Evolutionary conservation across 2,329 filamentous ascomycete genomes (phyloP), one percentile per base, ranked within the genome.

Genomic region (Cercospora sojina): DNA sequence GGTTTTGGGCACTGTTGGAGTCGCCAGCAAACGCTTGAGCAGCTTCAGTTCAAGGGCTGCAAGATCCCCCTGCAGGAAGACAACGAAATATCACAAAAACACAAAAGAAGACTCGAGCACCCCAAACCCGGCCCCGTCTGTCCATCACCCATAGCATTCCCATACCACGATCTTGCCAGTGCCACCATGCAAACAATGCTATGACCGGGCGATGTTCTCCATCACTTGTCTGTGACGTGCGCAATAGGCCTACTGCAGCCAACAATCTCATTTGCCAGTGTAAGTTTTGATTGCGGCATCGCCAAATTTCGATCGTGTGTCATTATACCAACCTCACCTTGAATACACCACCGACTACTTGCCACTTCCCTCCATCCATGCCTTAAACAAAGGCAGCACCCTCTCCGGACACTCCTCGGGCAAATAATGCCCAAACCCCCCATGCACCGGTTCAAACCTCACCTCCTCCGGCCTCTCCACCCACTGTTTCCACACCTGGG

Each of bases 381-480:
- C 70, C 27, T 62, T 41, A 6, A 79, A 72, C 43, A 73, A 64
- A 20, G 74, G 64, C 18, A 74, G 72, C 5, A 78, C 73, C 64
- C 73, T 65, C 56, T 80, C 78, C 1, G 79, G 79, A 18, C 77
- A 79, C 71, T 83, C 81, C 70, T 84, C 83, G 1, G 81, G 77
- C 56, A 84, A 68, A 69, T 82, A 84, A 76, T 85, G 82, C 0
- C 82, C 80, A 68, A 77, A 73, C 9, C 76, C 78, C 69, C 78
- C 76, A 32, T 73, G 72, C 64, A 82, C 68, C 23, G 73, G 73
- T n/a, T 73, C 67, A 61, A 68, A 72, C 49, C 73, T 74, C 68
- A 78, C 65, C 71, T 75, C 69, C n/a, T 65, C 71, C 13, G 74
- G 75, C 2, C 75, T 74, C 8, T 74, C 74, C 38, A 83, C 76